Evolutionary conservation across 257 asterid genomes (phyloP).

Genomic region (Solanum sejunctum): DNA sequence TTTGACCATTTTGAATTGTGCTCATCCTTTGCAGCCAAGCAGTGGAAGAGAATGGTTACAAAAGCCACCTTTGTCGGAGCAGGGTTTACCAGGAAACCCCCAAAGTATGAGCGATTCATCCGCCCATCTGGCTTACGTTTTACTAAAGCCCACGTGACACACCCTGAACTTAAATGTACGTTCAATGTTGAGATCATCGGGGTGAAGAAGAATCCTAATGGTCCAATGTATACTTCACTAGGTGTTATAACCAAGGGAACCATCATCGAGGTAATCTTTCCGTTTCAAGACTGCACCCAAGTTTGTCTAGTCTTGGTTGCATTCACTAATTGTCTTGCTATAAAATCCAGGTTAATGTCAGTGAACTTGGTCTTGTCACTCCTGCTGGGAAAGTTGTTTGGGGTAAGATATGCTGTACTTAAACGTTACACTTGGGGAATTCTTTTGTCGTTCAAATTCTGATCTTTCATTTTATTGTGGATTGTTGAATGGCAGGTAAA

Average conservation of each 20-base stretch:
- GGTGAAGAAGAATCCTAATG: slow-evolving; percentile 92
- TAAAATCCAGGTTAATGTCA: slow-evolving; percentile 62
- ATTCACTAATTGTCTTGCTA: neutral
- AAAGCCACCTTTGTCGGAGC: slow-evolving; percentile 93
- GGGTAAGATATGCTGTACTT: slow-evolving; percentile 37
- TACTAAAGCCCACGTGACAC: slow-evolving; percentile 91
- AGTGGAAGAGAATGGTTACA: slow-evolving; percentile 99
- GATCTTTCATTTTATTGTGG: neutral
- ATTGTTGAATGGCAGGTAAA: slow-evolving; percentile 50
- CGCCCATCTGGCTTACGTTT: slow-evolving; percentile 88
- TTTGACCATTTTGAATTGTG: neutral
- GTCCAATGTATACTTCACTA: slow-evolving; percentile 89
- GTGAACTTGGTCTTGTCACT: slow-evolving; percentile 93
- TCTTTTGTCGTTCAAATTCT: neutral
- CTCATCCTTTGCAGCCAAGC: slow-evolving; percentile 58
- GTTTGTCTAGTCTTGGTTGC: neutral
- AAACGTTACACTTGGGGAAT: neutral
- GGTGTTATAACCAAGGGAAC: slow-evolving; percentile 90
- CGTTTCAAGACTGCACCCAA: neutral
- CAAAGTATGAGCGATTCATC: slow-evolving; percentile 90
- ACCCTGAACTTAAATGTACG: slow-evolving; percentile 92
- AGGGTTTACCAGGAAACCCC: slow-evolving; percentile 91
- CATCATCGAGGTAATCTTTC: slow-evolving; percentile 62
- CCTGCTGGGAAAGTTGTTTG: slow-evolving; percentile 98
- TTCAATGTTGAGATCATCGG: slow-evolving; percentile 90